phyloP scores from a whole-genome alignment of 495 filamentous ascomycete species.

The Penicillium canariense region DNA sequence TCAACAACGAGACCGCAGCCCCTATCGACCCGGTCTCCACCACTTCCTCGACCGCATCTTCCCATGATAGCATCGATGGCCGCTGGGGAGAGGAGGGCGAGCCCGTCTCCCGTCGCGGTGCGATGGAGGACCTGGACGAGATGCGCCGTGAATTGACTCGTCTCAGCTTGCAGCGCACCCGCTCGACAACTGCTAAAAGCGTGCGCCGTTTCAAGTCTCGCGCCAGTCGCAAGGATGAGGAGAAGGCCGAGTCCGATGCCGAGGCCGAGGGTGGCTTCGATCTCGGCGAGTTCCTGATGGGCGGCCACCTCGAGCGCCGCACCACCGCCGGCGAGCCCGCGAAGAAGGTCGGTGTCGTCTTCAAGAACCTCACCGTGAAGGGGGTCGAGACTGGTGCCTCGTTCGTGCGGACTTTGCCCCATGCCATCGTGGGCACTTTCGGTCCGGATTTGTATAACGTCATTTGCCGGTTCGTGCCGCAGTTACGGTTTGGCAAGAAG shows the following conservation, averaged over 20 bases:
- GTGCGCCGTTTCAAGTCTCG: slow-evolving; percentile 26
- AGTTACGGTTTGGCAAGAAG: slow-evolving; percentile 52
- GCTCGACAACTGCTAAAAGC: slow-evolving; percentile 29
- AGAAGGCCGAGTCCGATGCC: slow-evolving; percentile 28
- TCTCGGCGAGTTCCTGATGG: slow-evolving; percentile 69
- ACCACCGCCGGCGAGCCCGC: slow-evolving; percentile 62
- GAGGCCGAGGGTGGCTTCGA: slow-evolving; percentile 60
- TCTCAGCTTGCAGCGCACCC: slow-evolving; percentile 52
- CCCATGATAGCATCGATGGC: slow-evolving; percentile 42
- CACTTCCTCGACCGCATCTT: slow-evolving; percentile 20
- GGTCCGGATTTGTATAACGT: slow-evolving; percentile 76
- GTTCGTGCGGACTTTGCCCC: slow-evolving; percentile 71
- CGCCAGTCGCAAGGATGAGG: slow-evolving; percentile 33
- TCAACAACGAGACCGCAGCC: slow-evolving; percentile 10
- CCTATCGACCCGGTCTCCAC: slow-evolving; percentile 15
- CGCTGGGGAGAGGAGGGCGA: slow-evolving; percentile 76
- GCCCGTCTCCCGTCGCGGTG: slow-evolving; percentile 57
- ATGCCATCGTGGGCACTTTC: slow-evolving; percentile 79
- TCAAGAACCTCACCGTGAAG: slow-evolving; percentile 74
- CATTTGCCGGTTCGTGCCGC: slow-evolving; percentile 62
- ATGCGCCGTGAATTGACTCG: slow-evolving; percentile 63
- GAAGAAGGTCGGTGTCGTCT: slow-evolving; percentile 84
- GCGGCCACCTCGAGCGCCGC: slow-evolving; percentile 79
- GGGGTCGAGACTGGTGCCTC: slow-evolving; percentile 64
- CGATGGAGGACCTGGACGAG: slow-evolving; percentile 70